Evolutionary conservation across 345 rosid species (phyloP), one percentile per base, ranked within the genome.

Genomic region (Brassica juncea): DNA sequence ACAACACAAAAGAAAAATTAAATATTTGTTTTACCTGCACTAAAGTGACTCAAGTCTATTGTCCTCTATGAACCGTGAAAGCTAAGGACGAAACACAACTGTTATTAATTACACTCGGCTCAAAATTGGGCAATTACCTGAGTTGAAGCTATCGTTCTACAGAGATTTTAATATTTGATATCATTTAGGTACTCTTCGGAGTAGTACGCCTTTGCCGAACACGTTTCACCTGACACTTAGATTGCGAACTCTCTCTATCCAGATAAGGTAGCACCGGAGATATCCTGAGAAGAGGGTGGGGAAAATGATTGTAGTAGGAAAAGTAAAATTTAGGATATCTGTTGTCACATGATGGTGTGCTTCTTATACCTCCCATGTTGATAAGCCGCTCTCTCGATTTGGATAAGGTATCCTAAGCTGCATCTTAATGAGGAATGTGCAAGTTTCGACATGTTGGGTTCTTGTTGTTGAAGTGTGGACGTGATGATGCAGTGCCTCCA

Each of bases 401-500:
- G 81, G 84, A 61, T 84, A 86, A 34, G 98, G 97, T 47, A 94
- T 95, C 59, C 87, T 73, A 8, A 94, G 97, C 85, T 90, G 91
- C 74, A 94, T 83, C 89, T 92, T 97, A 2, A 92, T 88, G 4
- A 95, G 86, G 87, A 95, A 95, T 28, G 92, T 87, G 79, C 99
- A 93, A 1, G 82, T 68, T 57, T 89, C 86, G 16, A 90, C 76
- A 84, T 95, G 88, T 65, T 88, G 80, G 87, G 89, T 95, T 95
- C 85, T 89, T 91, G 74, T 89, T 82, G 88, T 95, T 95, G 81
- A 93, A 93, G 80, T 88, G 87, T 15, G 85, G 84, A 16, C 94
- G 96, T 72, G 97, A 90, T 5, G 96, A 89, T 69, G 98, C 84
- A 77, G 97, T 95, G 75, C 99, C 99, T 4, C 99, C 94, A 54